Percentiles rank a stretch among this genome's conserved stretches.
Conservation (phyloP, 495 filamentous ascomycete species). For the Diplogelasinospora grovesii region DNA sequence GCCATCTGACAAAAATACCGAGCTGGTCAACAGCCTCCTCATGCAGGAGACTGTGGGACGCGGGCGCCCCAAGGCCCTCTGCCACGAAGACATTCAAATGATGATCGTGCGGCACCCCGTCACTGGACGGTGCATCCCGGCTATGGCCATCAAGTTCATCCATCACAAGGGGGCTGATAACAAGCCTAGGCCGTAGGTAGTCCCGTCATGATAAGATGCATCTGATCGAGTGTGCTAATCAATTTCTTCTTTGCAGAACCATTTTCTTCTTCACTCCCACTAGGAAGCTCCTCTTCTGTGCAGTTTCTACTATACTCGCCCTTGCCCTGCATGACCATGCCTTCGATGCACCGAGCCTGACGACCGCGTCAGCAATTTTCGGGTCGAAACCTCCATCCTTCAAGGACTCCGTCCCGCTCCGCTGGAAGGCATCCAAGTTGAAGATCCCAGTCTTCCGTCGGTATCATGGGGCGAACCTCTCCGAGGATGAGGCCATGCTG, state of each 20-base stretch:
- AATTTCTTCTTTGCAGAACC: slow-evolving; percentile 10
- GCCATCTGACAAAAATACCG: slow-evolving; percentile 1
- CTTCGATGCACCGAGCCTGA: slow-evolving; percentile 17
- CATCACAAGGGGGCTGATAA: slow-evolving; percentile 21
- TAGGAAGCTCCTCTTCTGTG: slow-evolving; percentile 16
- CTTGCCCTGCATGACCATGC: slow-evolving; percentile 15
- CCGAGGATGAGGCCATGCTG: slow-evolving; percentile 7
- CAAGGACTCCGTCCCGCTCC: slow-evolving; percentile 11
- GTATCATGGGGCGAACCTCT: background rate
- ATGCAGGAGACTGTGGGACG: slow-evolving; percentile 2
- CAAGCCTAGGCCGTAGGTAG: slow-evolving; percentile 22
- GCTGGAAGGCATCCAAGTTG: slow-evolving; percentile 19
- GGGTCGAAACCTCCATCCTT: slow-evolving; percentile 8
- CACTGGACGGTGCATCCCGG: slow-evolving; percentile 11
- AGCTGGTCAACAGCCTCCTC: slow-evolving; percentile 4
- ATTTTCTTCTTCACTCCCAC: slow-evolving; percentile 20
- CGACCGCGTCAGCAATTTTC: slow-evolving; percentile 8
- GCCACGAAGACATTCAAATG: slow-evolving; percentile 22
- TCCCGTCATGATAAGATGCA: background rate
- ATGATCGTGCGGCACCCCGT: slow-evolving; percentile 20
- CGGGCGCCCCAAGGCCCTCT: slow-evolving; percentile 17
- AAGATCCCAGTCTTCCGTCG: slow-evolving; percentile 15
- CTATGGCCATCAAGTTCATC: slow-evolving; percentile 20
- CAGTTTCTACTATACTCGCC: slow-evolving; percentile 12
- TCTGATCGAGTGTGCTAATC: background rate